Conservation (phyloP, 2,329 filamentous ascomycete genomes). For the Pestalotiopsis sp. region DNA sequence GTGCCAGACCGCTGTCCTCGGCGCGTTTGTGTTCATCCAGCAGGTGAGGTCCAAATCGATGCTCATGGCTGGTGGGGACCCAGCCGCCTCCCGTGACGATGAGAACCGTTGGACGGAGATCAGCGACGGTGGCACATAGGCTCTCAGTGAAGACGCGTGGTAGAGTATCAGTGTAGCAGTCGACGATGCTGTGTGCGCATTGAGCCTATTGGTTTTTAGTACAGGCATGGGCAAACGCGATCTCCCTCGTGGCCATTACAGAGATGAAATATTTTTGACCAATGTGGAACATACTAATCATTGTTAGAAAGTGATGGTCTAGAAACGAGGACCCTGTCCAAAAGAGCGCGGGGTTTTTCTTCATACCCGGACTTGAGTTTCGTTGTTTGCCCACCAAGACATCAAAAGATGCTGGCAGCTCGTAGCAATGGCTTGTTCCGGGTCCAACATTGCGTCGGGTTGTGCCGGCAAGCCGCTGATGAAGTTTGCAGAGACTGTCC, state of each 20-base stretch:
- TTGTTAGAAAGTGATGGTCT: not conserved
- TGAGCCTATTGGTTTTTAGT: not conserved
- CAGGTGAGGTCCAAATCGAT: not conserved
- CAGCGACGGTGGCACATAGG: not conserved
- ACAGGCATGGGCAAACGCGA: not conserved
- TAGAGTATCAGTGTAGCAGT: not conserved
- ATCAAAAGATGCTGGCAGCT: not conserved
- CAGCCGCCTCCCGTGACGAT: not conserved
- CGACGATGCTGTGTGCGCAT: not conserved
- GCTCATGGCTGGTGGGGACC: not conserved
- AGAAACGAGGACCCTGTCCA: not conserved
- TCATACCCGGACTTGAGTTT: not conserved
- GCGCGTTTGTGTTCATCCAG: not conserved
- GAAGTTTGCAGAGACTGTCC: not conserved
- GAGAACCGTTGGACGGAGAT: not conserved
- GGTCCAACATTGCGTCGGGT: not conserved
- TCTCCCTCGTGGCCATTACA: not conserved
- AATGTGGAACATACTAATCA: not conserved
- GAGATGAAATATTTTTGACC: not conserved
- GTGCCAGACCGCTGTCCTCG: not conserved
- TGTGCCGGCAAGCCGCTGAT: not conserved
- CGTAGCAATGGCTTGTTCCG: not conserved
- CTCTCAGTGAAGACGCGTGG: not conserved
- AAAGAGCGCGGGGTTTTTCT: not conserved
- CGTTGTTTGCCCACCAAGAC: not conserved